These are phyloP conservation scores for Umbelopsis sp. DNA, from an alignment of 371 early-diverging fungal species.

Conservation along the genomic window DNA sequence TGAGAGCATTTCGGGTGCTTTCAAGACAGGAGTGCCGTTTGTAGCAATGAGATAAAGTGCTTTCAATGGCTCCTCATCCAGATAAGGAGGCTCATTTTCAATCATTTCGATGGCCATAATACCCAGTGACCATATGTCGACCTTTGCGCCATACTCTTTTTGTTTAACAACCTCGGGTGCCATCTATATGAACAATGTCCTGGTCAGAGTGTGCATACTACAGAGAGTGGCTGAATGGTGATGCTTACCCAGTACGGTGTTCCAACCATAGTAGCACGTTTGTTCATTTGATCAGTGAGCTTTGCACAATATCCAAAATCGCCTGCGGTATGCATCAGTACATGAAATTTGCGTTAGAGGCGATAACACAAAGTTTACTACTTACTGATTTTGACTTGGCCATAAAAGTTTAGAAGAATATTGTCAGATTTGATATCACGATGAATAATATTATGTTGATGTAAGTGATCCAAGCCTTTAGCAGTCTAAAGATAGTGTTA, in stretches of 20 bases:
- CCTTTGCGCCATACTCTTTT: constrained; percentile 86
- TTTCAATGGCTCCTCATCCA: constrained; percentile 92
- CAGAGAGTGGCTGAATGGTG: background rate
- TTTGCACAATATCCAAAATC: constrained; percentile 96
- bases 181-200: constrained; percentile 49
- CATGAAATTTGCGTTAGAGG: background rate
- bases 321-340: constrained; percentile 21
- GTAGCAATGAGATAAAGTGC: constrained; percentile 96
- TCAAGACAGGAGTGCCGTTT: constrained; percentile 93
- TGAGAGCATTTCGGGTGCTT: constrained; percentile 80
- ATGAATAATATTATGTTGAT: constrained; percentile 83
- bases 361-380: background rate
- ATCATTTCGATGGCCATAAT: constrained; percentile 98
- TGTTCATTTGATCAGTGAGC: constrained; percentile 70
- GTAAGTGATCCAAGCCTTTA: constrained; percentile 82
- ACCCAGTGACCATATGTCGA: constrained; percentile 93
- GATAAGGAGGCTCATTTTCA: constrained; percentile 96
- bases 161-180: constrained; percentile 92
- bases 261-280: constrained; percentile 90
- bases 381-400: constrained; percentile 81
- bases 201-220: background rate
- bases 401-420: constrained; percentile 74
- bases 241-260: constrained; percentile 81
- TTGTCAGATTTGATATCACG: constrained; percentile 93
- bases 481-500: constrained; percentile 33